Percentiles rank a stretch among this genome's conserved stretches.
phyloP scores from a whole-genome alignment of 2,329 filamentous ascomycete species.

The Didymella arachidicola region DNA sequence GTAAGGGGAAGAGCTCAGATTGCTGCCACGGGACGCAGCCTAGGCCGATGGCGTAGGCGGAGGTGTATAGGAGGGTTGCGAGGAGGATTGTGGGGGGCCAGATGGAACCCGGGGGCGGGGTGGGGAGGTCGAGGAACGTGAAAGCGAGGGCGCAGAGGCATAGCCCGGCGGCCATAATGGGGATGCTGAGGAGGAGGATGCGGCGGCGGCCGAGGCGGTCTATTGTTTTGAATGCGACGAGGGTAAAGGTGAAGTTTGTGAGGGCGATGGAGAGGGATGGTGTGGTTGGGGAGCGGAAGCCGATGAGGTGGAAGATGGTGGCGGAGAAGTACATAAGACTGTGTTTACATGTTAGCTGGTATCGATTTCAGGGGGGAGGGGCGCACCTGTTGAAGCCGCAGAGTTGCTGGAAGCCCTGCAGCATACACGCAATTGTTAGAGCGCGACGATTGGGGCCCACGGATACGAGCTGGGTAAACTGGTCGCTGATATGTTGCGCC shows the following conservation, averaged over 20 bases:
- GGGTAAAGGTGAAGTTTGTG: constrained; percentile 58
- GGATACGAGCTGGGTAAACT: constrained; percentile 58
- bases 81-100: constrained; percentile 66
- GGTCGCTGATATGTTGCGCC: constrained; percentile 61
- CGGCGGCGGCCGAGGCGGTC: constrained; percentile 55
- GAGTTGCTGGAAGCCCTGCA: constrained; percentile 88
- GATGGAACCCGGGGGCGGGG: background rate
- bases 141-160: constrained; percentile 77
- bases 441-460: constrained; percentile 71
- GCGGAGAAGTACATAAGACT: constrained; percentile 59
- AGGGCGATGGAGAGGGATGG: constrained; percentile 55
- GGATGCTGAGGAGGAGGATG: constrained; percentile 83
- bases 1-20: constrained; percentile 84
- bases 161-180: constrained; percentile 81
- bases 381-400: constrained; percentile 62
- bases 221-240: constrained; percentile 56
- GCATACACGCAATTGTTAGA: constrained; percentile 81
- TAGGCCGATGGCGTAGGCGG: constrained; percentile 83
- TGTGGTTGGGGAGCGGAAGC: constrained; percentile 55
- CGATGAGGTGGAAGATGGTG: constrained; percentile 57
- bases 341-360: background rate
- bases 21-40: constrained; percentile 98
- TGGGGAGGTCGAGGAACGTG: constrained; percentile 63
- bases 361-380: background rate
- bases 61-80: constrained; percentile 83